Base-by-base conservation (phyloP, 2,329 filamentous ascomycete species). In the Sarocladium oryzae region DNA sequence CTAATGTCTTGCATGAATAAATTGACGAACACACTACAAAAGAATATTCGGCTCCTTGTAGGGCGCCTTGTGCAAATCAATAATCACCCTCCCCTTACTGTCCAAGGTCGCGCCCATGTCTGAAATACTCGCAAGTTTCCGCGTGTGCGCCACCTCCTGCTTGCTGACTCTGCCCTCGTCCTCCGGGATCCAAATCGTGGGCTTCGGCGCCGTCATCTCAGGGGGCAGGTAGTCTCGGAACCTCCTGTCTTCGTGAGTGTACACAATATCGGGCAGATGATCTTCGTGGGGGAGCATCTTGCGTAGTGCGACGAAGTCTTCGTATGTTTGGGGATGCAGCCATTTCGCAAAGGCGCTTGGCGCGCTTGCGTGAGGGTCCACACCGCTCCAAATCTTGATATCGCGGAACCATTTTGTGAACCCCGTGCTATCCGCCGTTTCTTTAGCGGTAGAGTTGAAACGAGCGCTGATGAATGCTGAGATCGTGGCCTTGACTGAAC, bases 111-210 rank as follows among this genome's bases (percentile, higher is more conserved):
- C 63, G 2, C 68, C 68, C 3, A 54, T 52, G 65, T 96, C 89
- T 0, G 87, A 91, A 56, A 95, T 92, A 1, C 84, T 81, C 26
- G 89, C 87, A 28, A 88, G 78, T 60, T 78, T 81, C 57, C 74
- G 74, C 1, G 86, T 87, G 59, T 93, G 86, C 11, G 74, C 74
- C 50, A 93, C 75, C 67, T 95, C 90, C 63, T 95, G 87, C 59
- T 76, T 76, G 51, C 84, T 89, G 37, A 96, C 79, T 9, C 89
- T 87, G 21, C 83, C 79, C 1, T 77, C 69, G 60, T 96, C 90
- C 53, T 80, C 75, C 0, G 90, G 89, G 51, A 96, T 87, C 90
- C 90, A 96, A n/a, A 96, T 73, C 26, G 89, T 70, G 2, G 88
- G 87, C 68, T 58, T 75, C 57, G 54, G 80, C 74, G 21, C 67